Evolutionary conservation across 2,329 filamentous ascomycete species (phyloP).

Genomic region (Penicillium thymicola): DNA sequence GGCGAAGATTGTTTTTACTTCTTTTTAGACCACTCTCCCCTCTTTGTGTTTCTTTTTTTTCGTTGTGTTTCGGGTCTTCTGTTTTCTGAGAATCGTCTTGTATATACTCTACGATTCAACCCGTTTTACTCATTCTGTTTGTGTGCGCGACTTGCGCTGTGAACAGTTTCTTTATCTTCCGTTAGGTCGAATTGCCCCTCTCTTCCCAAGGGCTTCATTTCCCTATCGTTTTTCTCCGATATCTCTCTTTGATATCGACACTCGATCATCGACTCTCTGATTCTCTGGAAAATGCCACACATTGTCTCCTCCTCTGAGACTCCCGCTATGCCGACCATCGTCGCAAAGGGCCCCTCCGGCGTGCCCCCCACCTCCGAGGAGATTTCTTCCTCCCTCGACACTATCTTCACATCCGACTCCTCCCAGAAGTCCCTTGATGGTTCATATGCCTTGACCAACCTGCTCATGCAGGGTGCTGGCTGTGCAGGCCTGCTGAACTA

Average conservation of each 20-base stretch:
- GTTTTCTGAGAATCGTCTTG: conserved; percentile 5
- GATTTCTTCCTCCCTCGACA: conserved; percentile 61
- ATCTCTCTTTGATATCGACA: conserved; percentile 9
- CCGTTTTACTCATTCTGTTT: conserved; percentile 1
- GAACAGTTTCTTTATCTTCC: conserved; percentile 1
- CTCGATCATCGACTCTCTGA: conserved; percentile 5
- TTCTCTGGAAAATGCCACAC: conserved; percentile 47
- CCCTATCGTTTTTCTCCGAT: conserved; percentile 7
- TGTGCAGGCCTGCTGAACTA: conserved; percentile 61
- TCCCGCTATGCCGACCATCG: conserved; percentile 45
- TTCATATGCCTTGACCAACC: conserved; percentile 62
- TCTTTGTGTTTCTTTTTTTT: conserved; percentile 9
- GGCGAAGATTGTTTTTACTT: conserved; percentile 3
- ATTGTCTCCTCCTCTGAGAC: conserved; percentile 34
- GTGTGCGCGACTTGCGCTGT: conserved; percentile 6
- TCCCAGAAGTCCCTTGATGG: conserved; percentile 68
- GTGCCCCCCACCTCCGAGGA: conserved; percentile 63
- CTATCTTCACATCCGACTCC: conserved; percentile 66
- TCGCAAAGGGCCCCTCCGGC: conserved; percentile 46
- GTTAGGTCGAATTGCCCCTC: conserved; percentile 9
- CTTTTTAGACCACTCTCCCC: conserved; percentile 10
- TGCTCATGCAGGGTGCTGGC: conserved; percentile 63
- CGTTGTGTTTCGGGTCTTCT: conserved; percentile 2
- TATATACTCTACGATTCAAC: conserved; percentile 4
- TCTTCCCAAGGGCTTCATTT: background rate